Conservation (phyloP, 352 stramenopile genomes). For the Globisporangium sylvaticum region DNA sequence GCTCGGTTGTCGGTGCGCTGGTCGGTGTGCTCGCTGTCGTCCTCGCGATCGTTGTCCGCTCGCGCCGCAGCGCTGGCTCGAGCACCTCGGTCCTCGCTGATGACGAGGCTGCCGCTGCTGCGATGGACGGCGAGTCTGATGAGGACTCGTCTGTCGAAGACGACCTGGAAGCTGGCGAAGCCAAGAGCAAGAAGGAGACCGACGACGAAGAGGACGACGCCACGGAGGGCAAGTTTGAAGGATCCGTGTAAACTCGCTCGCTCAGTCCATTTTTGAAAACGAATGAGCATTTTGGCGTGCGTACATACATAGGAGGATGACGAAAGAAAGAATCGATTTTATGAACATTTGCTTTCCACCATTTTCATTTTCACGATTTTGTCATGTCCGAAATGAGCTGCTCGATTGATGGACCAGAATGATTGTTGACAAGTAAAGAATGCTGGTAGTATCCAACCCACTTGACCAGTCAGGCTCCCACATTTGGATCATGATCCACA, state of each 20-base stretch:
- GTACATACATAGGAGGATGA: not conserved
- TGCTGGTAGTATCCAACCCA: not conserved
- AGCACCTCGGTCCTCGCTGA: conserved; percentile 26
- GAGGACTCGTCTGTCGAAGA: conserved; percentile 35
- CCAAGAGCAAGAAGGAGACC: conserved; percentile 22
- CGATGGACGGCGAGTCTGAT: conserved; percentile 30
- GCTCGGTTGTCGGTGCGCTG: conserved; percentile 15
- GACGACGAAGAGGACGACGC: conserved; percentile 26
- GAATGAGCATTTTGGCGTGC: not conserved
- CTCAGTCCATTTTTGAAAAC: not conserved
- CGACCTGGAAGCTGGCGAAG: conserved; percentile 24
- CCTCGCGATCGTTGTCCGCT: conserved; percentile 24
- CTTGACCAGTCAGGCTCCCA: no score
- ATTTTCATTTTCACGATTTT: conserved; percentile 12
- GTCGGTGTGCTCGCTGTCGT: conserved; percentile 17
- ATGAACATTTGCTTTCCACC: not conserved
- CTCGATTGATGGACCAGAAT: not conserved
- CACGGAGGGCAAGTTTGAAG: conserved; percentile 50
- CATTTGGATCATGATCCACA: no score
- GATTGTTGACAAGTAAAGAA: not conserved
- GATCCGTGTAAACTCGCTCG: conserved; percentile 36
- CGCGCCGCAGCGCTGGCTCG: conserved; percentile 18
- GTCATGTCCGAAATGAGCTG: not conserved
- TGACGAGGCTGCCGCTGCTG: conserved; percentile 31
- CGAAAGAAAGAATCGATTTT: not conserved